A percentile compares a stretch with the other conserved stretches of the same genome.
Evolutionary conservation across 176 grass and related monocot species (phyloP).

Genomic region (Zoysia pacifica): DNA sequence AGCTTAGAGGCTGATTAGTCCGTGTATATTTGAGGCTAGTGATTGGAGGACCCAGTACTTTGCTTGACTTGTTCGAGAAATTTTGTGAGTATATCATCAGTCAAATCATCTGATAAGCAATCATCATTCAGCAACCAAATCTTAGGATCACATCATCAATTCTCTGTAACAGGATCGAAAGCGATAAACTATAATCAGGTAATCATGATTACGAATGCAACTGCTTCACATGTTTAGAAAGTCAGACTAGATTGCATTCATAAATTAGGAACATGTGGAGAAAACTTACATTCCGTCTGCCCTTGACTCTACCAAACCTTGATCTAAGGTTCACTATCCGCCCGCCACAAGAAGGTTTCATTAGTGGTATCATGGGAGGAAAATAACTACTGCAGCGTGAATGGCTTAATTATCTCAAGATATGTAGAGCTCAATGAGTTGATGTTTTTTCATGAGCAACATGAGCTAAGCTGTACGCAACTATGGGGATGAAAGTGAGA

Average conservation of each 20-base stretch:
- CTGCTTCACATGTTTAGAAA: neutral
- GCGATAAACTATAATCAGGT: neutral
- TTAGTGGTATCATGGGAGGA: slow-evolving; percentile 55
- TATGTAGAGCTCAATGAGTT: slow-evolving; percentile 12
- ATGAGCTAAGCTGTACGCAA: neutral
- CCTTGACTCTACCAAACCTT: slow-evolving; percentile 78
- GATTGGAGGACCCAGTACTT: slow-evolving; percentile 52
- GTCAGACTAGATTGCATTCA: neutral
- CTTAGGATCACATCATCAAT: slow-evolving; percentile 56
- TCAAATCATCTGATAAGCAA: slow-evolving; percentile 66
- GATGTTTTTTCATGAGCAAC: neutral
- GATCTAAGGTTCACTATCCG: slow-evolving; percentile 88
- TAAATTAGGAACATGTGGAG: neutral
- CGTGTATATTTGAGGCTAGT: slow-evolving; percentile 82
- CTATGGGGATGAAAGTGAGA: slow-evolving; percentile 26
- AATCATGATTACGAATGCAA: neutral
- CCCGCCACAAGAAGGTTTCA: slow-evolving; percentile 63
- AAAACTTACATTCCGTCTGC: slow-evolving; percentile 71
- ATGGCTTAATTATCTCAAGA: no score
- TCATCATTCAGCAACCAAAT: slow-evolving; percentile 56
- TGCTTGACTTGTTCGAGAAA: slow-evolving; percentile 74
- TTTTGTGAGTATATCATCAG: slow-evolving; percentile 65
- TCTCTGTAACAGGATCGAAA: slow-evolving; percentile 52
- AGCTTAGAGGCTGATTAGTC: slow-evolving; percentile 91
- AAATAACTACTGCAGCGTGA: no score